Conservation (phyloP, 805 yeast genomes). For the Clavispora santaluciae region DNA sequence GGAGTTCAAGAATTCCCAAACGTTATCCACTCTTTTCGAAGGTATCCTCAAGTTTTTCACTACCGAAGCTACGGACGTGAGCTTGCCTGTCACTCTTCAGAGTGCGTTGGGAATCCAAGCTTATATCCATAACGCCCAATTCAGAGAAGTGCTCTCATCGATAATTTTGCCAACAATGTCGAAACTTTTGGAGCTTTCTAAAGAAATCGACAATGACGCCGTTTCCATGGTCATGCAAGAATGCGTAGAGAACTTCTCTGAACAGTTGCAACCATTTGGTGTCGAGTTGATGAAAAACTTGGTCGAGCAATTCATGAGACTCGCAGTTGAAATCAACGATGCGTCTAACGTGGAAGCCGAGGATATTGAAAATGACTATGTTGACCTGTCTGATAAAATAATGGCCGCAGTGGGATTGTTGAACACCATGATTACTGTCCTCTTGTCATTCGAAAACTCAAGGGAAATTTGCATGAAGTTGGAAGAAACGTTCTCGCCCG, state of each 20-base stretch:
- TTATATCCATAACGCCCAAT: slow-evolving; percentile 57
- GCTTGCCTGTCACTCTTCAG: slow-evolving; percentile 74
- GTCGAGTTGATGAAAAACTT: slow-evolving; percentile 23
- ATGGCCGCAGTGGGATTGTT: slow-evolving; percentile 79
- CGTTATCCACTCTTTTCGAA: slow-evolving; percentile 24
- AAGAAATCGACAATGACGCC: slow-evolving; percentile 81
- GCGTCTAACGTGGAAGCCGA: slow-evolving; percentile 32
- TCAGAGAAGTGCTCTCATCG: slow-evolving; percentile 61
- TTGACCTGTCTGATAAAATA: slow-evolving; percentile 56
- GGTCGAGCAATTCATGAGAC: slow-evolving; percentile 23
- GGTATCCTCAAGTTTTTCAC: slow-evolving; percentile 31
- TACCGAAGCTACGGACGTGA: slow-evolving; percentile 15
- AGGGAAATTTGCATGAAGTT: slow-evolving; percentile 57
- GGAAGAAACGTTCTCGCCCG: slow-evolving; percentile 66
- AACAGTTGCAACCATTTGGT: slow-evolving; percentile 55
- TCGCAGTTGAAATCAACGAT: slow-evolving; percentile 47
- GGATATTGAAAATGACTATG: slow-evolving; percentile 22
- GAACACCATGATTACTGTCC: slow-evolving; percentile 75
- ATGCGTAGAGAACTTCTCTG: slow-evolving; percentile 83
- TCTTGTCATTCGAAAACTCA: slow-evolving; percentile 79
- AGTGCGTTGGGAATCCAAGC: slow-evolving; percentile 85
- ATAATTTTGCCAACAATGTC: slow-evolving; percentile 82
- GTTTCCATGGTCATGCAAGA: slow-evolving; percentile 92
- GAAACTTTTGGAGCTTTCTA: slow-evolving; percentile 64
- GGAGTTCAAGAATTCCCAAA: slow-evolving; percentile 36